A percentile compares a stretch with the other conserved stretches of the same genome.
Evolutionary conservation across 1,284 basidiomycete genomes (phyloP).

Genomic region (Cryptococcus sp.): DNA sequence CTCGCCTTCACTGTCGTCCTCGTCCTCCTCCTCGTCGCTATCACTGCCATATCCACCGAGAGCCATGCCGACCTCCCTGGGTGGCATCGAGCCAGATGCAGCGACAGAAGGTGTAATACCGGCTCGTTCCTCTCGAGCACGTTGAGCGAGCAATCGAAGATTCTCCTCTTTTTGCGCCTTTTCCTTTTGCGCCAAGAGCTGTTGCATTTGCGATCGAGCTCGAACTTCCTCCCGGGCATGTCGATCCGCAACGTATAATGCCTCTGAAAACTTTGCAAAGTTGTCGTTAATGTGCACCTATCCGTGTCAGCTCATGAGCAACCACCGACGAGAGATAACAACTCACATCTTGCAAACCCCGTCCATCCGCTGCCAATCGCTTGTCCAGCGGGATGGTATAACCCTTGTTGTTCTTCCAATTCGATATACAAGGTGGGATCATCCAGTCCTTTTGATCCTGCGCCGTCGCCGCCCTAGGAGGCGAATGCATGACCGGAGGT

Average conservation of each 20-base stretch:
- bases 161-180: constrained; percentile 97
- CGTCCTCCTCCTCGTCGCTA: constrained; percentile 48
- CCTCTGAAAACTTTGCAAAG: constrained; percentile 98
- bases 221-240: constrained; percentile 97
- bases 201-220: constrained; percentile 93
- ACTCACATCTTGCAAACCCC: constrained; percentile 92
- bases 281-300: constrained; percentile 97
- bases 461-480: constrained; percentile 90
- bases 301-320: background rate
- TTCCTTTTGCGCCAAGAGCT: constrained; percentile 95
- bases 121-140: constrained; percentile 86
- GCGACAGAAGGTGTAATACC: constrained; percentile 55
- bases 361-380: constrained; percentile 92
- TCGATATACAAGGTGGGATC: constrained; percentile 99
- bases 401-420: constrained; percentile 99
- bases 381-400: constrained; percentile 99
- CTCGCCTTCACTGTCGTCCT: constrained; percentile 34
- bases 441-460: constrained; percentile 99
- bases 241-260: constrained; percentile 91
- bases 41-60: constrained; percentile 81
- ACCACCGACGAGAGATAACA: background rate
- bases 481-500: constrained; percentile 91
- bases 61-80: constrained; percentile 55
- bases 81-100: constrained; percentile 19
- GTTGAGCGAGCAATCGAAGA: constrained; percentile 84